These are phyloP conservation scores for Eutypa lata DNA, from an alignment of 2,329 filamentous ascomycete species.

Conservation along the genomic window DNA sequence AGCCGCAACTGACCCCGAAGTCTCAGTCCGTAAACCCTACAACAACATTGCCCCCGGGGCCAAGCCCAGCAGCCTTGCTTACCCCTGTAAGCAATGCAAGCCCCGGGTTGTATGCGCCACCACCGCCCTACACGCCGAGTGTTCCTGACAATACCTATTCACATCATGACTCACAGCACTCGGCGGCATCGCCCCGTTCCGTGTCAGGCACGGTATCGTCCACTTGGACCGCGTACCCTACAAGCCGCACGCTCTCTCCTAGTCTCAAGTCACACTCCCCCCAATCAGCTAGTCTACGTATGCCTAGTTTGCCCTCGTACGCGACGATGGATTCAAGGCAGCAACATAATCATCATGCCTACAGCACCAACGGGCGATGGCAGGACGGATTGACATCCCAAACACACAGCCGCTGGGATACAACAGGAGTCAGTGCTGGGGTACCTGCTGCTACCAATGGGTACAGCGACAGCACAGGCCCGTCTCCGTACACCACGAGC, in stretches of 20 bases:
- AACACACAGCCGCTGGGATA: constrained; percentile 25
- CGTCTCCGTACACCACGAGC: constrained; percentile 24
- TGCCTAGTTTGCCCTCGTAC: constrained; percentile 37
- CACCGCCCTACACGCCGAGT: constrained; percentile 34
- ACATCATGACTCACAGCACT: constrained; percentile 42
- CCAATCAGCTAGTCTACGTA: constrained; percentile 29
- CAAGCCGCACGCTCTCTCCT: constrained; percentile 43
- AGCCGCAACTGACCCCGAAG: background rate
- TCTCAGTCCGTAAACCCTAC: constrained; percentile 27
- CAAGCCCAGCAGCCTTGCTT: constrained; percentile 23
- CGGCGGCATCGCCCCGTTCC: constrained; percentile 51
- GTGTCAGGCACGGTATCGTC: constrained; percentile 42
- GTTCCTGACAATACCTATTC: constrained; percentile 36
- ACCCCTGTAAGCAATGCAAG: constrained; percentile 31
- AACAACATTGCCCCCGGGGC: constrained; percentile 20
- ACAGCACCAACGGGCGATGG: constrained; percentile 28
- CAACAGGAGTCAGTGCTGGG: constrained; percentile 1
- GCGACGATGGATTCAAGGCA: constrained; percentile 28
- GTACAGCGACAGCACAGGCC: constrained; percentile 23
- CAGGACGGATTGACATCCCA: constrained; percentile 33
- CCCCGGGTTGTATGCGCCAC: constrained; percentile 28
- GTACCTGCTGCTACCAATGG: constrained; percentile 21
- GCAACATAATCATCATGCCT: constrained; percentile 37
- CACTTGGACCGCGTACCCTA: constrained; percentile 46
- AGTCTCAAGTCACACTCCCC: constrained; percentile 36